Percentiles rank a stretch among this genome's conserved stretches.
phyloP scores from a whole-genome alignment of 257 asterid species.

The Capsicum rhomboideum region DNA sequence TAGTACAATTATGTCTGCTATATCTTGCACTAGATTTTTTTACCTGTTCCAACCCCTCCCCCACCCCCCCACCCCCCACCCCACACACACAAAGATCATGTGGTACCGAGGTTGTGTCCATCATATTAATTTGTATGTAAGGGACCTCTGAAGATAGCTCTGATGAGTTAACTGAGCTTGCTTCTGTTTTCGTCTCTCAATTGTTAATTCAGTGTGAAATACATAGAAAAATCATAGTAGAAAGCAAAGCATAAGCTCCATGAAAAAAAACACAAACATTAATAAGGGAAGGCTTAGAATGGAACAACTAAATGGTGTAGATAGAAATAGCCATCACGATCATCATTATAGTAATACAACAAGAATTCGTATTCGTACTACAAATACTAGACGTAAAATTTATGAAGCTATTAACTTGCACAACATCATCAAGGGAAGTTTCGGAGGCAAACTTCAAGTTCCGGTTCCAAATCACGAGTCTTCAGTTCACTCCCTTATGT shows the following conservation, averaged over 20 bases:
- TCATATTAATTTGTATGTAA: too few relatives aligned
- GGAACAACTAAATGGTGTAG: not conserved
- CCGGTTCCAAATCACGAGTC: not conserved
- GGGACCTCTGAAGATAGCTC: too few relatives aligned
- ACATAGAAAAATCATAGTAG: too few relatives aligned
- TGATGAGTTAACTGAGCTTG: too few relatives aligned
- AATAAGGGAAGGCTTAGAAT: not conserved
- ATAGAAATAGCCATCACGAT: not conserved
- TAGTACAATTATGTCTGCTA: not conserved
- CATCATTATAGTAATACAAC: not conserved
- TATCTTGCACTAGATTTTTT: too few relatives aligned
- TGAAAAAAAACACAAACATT: not conserved
- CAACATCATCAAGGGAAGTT: not conserved
- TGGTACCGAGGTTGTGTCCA: not conserved
- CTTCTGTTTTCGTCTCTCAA: too few relatives aligned
- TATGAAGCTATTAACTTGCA: not conserved
- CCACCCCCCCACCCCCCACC: too few relatives aligned
- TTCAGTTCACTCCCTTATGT: constrained; percentile 15
- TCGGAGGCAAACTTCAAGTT: not conserved
- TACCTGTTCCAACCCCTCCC: not conserved
- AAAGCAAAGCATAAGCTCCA: not conserved
- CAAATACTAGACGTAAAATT: not conserved
- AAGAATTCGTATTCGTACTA: not conserved
- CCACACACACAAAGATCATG: not conserved
- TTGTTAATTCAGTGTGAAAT: too few relatives aligned